A percentile compares a stretch with the other conserved stretches of the same genome.
Evolutionary conservation across 495 filamentous ascomycete species (phyloP).

Genomic region (Penicillium goetzii): DNA sequence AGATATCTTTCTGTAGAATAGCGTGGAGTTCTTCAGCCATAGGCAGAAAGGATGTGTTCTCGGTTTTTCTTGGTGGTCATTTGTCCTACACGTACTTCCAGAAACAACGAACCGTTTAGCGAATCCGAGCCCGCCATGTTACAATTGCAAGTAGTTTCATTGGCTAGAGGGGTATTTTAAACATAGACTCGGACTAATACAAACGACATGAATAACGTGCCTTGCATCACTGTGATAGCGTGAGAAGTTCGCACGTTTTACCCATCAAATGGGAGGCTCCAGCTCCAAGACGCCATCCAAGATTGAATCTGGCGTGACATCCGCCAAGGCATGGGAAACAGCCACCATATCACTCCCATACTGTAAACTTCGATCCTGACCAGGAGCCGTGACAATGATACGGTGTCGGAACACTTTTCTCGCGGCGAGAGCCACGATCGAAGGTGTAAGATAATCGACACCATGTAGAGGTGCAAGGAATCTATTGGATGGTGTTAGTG

Average conservation of each 20-base stretch:
- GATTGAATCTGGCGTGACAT: slow-evolving; percentile 73
- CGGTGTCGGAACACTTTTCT: slow-evolving; percentile 88
- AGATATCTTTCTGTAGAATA: neutral
- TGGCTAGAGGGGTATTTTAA: neutral
- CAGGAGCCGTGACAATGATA: slow-evolving; percentile 66
- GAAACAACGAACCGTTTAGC: neutral
- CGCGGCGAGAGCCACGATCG: slow-evolving; percentile 80
- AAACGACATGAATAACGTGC: neutral
- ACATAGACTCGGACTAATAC: neutral
- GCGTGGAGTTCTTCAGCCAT: neutral
- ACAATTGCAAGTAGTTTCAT: neutral
- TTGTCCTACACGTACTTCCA: neutral
- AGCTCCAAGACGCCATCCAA: slow-evolving; percentile 82
- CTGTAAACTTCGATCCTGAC: slow-evolving; percentile 83
- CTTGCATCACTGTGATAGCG: neutral
- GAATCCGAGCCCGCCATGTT: neutral
- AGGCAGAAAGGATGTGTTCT: neutral
- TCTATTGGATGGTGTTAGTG: slow-evolving; percentile 20
- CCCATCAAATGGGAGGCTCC: slow-evolving; percentile 64
- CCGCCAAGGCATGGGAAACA: slow-evolving; percentile 65
- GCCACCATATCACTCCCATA: slow-evolving; percentile 83
- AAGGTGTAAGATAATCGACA: slow-evolving; percentile 79
- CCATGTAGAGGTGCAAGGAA: slow-evolving; percentile 81
- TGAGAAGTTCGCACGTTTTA: neutral
- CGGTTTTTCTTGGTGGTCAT: neutral